Percentiles rank a stretch among this genome's conserved stretches.
Conservation (phyloP, 2,329 filamentous ascomycete genomes). For the Didymosphaeria variabile region DNA sequence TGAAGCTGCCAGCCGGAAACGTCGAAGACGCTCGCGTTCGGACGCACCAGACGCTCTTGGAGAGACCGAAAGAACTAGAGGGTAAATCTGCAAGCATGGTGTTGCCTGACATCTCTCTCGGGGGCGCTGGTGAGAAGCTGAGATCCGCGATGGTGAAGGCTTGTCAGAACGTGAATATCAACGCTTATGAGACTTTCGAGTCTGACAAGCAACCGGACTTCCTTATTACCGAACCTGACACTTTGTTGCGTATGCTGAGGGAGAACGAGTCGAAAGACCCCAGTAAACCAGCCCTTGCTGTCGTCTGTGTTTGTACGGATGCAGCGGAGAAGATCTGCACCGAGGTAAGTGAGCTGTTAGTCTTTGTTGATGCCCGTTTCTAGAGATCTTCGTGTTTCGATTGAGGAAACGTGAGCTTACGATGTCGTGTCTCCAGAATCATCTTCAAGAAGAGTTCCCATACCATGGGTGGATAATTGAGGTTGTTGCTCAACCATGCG, state of each 20-base stretch:
- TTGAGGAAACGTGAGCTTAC: not conserved
- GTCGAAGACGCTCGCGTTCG: conserved; percentile 23
- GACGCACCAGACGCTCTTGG: conserved; percentile 18
- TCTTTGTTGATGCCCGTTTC: not conserved
- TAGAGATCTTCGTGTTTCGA: not conserved
- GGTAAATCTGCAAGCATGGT: conserved; percentile 32
- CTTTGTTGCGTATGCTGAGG: conserved; percentile 32
- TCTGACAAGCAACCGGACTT: conserved; percentile 31
- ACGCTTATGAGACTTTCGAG: conserved; percentile 24
- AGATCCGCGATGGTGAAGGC: conserved; percentile 36
- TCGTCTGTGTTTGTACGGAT: conserved; percentile 42
- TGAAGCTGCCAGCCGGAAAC: conserved; percentile 29
- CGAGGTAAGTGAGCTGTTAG: conserved; percentile 23
- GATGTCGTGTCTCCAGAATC: not conserved
- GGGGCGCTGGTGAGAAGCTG: conserved; percentile 34
- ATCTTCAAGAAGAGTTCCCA: conserved; percentile 30
- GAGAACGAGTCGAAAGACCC: conserved; percentile 24
- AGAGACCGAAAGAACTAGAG: conserved; percentile 29
- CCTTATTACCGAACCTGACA: conserved; percentile 37
- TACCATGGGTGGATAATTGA: conserved; percentile 38
- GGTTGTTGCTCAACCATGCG: conserved; percentile 39
- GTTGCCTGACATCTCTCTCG: conserved; percentile 32
- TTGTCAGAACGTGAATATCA: conserved; percentile 37
- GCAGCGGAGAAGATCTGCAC: conserved; percentile 36
- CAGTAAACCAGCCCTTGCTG: conserved; percentile 28